phyloP scores from a whole-genome alignment of 1,284 basidiomycete species.

The Cutaneotrichosporon daszewskae region DNA sequence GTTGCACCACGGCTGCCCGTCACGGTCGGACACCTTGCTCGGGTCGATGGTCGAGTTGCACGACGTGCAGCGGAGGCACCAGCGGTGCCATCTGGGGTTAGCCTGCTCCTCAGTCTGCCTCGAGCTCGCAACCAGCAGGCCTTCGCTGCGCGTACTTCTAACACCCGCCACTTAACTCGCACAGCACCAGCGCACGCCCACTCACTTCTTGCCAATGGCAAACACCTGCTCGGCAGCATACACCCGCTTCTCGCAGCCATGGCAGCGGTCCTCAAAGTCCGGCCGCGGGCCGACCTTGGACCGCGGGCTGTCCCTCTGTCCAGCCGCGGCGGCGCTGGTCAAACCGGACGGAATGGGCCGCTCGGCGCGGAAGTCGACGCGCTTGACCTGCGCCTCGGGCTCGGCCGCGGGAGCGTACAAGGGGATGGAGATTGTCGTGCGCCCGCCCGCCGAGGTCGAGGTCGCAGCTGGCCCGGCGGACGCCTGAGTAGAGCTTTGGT shows the following conservation, averaged over 20 bases:
- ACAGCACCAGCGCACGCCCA: background rate
- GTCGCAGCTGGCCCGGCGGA: background rate
- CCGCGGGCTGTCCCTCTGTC: slow-evolving; percentile 8
- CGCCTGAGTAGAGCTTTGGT: no score
- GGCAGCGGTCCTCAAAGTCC: slow-evolving; percentile 33
- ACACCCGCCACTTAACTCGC: background rate
- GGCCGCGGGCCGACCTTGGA: slow-evolving; percentile 37
- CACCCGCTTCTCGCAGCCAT: slow-evolving; percentile 43
- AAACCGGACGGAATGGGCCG: slow-evolving; percentile 17
- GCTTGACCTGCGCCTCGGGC: slow-evolving; percentile 11
- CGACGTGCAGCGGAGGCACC: slow-evolving; percentile 37
- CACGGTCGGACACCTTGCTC: slow-evolving; percentile 56
- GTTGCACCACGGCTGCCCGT: slow-evolving; percentile 41
- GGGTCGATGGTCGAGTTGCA: slow-evolving; percentile 42
- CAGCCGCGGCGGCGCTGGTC: background rate
- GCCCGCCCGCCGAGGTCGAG: background rate
- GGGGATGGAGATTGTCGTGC: no score
- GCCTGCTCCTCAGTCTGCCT: background rate
- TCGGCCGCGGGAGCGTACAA: no score
- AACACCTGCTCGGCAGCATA: slow-evolving; percentile 46
- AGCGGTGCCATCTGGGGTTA: slow-evolving; percentile 39
- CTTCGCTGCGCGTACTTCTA: no score
- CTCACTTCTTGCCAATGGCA: slow-evolving; percentile 17
- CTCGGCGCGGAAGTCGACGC: slow-evolving; percentile 32
- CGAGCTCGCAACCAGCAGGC: no score